Conservation (phyloP, 2,329 filamentous ascomycete genomes). For the Neonectria sp. region DNA sequence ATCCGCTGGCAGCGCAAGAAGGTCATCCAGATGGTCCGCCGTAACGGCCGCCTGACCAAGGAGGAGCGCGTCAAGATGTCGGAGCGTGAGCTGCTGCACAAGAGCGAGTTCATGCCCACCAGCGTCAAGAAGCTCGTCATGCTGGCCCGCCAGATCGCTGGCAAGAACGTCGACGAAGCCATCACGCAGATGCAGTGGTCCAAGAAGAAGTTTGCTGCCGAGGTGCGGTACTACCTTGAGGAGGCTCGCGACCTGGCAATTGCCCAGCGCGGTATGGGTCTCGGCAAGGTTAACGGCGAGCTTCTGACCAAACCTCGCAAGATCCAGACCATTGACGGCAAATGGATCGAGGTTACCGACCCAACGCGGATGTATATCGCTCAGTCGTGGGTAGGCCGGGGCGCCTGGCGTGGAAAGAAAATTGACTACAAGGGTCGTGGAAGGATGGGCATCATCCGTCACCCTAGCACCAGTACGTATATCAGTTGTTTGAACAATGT, state of each 20-base stretch:
- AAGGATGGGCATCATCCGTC: conserved; percentile 75
- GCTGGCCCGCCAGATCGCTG: conserved; percentile 88
- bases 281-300: conserved; percentile 65
- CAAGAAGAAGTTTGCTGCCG: conserved; percentile 90
- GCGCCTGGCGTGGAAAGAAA: conserved; percentile 70
- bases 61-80: conserved; percentile 77
- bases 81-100: conserved; percentile 69
- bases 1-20: conserved; percentile 87
- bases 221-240: conserved; percentile 85
- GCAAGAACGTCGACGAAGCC: conserved; percentile 95
- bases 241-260: conserved; percentile 87
- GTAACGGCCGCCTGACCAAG: conserved; percentile 68
- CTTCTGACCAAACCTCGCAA: conserved; percentile 58
- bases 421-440: conserved; percentile 85
- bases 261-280: conserved; percentile 86
- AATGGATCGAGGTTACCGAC: conserved; percentile 79
- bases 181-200: conserved; percentile 96
- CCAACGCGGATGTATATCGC: conserved; percentile 90
- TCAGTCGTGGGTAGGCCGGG: conserved; percentile 92
- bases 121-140: conserved; percentile 92
- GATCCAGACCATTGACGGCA: conserved; percentile 83
- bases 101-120: conserved; percentile 84
- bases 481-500: neutral
- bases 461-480: conserved; percentile 83
- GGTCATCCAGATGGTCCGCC: conserved; percentile 81